Conservation (phyloP, 2,329 filamentous ascomycete genomes). For the Colletotrichum sansevieriae region DNA sequence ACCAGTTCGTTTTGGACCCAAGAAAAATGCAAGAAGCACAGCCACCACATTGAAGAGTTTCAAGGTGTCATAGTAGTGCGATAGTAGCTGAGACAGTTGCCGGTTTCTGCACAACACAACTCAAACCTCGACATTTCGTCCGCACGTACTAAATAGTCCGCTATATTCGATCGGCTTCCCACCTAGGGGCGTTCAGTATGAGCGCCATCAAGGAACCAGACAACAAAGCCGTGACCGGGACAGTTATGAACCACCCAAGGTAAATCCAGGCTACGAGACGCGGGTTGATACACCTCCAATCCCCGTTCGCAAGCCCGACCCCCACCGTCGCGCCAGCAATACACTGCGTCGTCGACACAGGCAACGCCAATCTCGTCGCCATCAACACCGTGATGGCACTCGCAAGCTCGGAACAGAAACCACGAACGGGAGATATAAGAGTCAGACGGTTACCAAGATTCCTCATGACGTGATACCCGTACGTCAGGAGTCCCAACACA, state of each 20-base stretch:
- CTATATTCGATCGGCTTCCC: constrained; percentile 27
- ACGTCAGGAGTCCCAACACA: constrained; percentile 70
- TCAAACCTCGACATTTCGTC: no score
- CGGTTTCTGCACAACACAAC: no score
- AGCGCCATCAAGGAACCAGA: constrained; percentile 67
- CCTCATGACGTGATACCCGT: constrained; percentile 74
- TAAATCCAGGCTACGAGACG: constrained; percentile 62
- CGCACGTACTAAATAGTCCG: no score
- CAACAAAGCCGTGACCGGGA: constrained; percentile 63
- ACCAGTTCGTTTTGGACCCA: no score
- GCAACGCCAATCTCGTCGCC: constrained; percentile 64
- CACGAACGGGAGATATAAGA: constrained; percentile 65
- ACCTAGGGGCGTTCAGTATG: constrained; percentile 65
- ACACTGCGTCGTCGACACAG: constrained; percentile 65
- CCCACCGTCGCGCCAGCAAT: constrained; percentile 65
- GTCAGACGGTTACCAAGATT: constrained; percentile 68
- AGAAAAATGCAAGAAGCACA: not conserved
- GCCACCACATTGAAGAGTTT: no score
- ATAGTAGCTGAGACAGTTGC: no score
- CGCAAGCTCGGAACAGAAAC: constrained; percentile 60
- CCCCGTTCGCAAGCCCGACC: constrained; percentile 65
- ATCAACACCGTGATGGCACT: constrained; percentile 67
- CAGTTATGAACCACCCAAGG: constrained; percentile 64
- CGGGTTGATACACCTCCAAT: constrained; percentile 62
- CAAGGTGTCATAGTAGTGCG: no score